phyloP scores from a whole-genome alignment of 352 stramenopile genomes.

The Stramenopiles sp. region DNA sequence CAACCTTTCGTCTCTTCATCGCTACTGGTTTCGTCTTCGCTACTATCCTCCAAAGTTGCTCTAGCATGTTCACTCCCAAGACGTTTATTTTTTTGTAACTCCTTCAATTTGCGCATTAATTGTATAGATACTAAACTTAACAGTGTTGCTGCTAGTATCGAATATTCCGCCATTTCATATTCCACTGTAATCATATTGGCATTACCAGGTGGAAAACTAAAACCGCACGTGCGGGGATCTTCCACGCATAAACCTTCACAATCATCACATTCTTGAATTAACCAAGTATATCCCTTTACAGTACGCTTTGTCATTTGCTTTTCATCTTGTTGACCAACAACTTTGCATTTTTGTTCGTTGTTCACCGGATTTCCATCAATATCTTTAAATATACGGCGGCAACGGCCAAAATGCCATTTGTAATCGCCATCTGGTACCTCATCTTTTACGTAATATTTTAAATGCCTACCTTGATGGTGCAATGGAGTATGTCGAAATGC shows the following conservation, averaged over 20 bases:
- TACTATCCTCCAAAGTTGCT: too few relatives aligned
- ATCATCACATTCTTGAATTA: neutral
- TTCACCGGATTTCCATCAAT: neutral
- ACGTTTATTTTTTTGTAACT: neutral
- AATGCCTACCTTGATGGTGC: neutral
- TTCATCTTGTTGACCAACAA: conserved; percentile 7
- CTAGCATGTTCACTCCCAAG: too few relatives aligned
- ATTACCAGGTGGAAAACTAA: neutral
- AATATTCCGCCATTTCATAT: neutral
- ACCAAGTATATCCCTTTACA: neutral
- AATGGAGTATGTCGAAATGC: neutral
- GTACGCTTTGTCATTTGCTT: conserved; percentile 4
- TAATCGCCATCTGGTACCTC: neutral
- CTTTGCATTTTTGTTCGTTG: neutral
- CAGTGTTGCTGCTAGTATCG: neutral
- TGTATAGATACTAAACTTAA: neutral
- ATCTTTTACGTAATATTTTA: conserved; percentile 7
- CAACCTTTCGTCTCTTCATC: too few relatives aligned
- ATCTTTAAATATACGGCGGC: neutral
- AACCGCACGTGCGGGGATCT: neutral
- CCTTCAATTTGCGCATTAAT: neutral
- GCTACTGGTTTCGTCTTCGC: too few relatives aligned
- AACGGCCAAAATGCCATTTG: conserved; percentile 1
- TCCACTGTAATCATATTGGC: conserved; percentile 2
- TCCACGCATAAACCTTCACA: conserved; percentile 1